Evolutionary conservation across 2,329 filamentous ascomycete genomes (phyloP), one percentile per base, ranked within the genome.

Genomic region (Fonsecaea monophora): DNA sequence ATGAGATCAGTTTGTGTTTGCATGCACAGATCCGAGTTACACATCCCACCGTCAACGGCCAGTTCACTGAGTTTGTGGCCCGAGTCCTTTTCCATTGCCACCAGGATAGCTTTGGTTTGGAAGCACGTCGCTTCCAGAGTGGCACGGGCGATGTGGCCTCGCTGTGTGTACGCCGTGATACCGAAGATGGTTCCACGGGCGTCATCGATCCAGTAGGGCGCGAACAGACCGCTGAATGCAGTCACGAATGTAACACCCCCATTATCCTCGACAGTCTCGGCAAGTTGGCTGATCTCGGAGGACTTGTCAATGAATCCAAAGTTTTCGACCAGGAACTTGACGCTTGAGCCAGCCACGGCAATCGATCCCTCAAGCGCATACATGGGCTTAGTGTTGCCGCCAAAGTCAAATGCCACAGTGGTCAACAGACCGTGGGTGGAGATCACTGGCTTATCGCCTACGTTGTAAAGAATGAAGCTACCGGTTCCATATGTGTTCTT

Each of bases 401-500:
- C 88, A 76, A 96, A 90, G 76, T 96, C 88, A 78, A 93, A 97
- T 3, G 91, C 93, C 30, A 97, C 89, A 0, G 93, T 97, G n/a
- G 90, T 89, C 45, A 97, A 83, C 35, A 97, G 83, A 10, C 93
- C 93, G 65, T 92, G 89, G 67, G 86, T 90, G 10, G 93, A 96
- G 66, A 96, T 90, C 62, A 96, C 92, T 6, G 93, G 93, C 77
- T 92, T 89, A 48, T 88, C 85, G 60, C 93, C 93, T 38, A 96
- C 91, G 74, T 96, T 96, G 81, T 95, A 96, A 4, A 96, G 85
- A 71, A 96, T 82, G 82, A 96, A 96, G 77, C 92, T 95, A 50
- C 92, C 92, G 0, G 92, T 96, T 45, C 92, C 92, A 76, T 96
- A 96, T 0, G 92, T 96, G 79, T 95, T 96, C 83, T 96, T 96